phyloP scores from a whole-genome alignment of 2,329 filamentous ascomycete genomes.

The Clarireedia monteithiana region DNA sequence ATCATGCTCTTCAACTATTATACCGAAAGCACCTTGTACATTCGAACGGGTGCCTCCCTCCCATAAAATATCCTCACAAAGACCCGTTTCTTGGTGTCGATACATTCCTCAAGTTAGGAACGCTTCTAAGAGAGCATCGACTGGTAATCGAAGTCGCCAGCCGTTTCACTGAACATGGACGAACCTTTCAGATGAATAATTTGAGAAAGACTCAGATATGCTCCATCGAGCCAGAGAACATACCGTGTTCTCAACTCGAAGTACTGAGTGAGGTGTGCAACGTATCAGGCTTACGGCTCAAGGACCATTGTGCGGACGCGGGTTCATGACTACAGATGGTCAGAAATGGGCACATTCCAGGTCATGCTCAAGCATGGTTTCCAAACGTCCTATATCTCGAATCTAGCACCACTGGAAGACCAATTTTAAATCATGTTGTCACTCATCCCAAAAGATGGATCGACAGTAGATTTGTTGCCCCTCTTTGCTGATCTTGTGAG shows the following conservation, averaged over 20 bases:
- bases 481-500: neutral
- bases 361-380: constrained; percentile 44
- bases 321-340: constrained; percentile 12
- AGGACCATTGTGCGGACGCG: constrained; percentile 8
- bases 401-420: constrained; percentile 36
- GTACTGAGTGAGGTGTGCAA: constrained; percentile 42
- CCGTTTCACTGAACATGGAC: neutral
- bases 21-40: neutral
- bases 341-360: constrained; percentile 8
- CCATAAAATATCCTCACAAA: constrained; percentile 27
- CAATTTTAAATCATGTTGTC: neutral
- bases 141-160: neutral
- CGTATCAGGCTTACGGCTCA: neutral
- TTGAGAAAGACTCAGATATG: constrained; percentile 31
- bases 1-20: neutral
- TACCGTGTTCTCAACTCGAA: constrained; percentile 44
- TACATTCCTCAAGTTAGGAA: constrained; percentile 33
- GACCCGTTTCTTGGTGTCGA: constrained; percentile 46
- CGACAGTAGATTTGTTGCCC: neutral
- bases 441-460: neutral
- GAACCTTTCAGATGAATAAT: neutral
- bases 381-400: constrained; percentile 45
- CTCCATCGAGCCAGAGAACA: constrained; percentile 44
- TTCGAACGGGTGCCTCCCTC: neutral
- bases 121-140: constrained; percentile 27